Conservation (phyloP, 331 rosid genomes). For the Erythrophleum ivorense region DNA sequence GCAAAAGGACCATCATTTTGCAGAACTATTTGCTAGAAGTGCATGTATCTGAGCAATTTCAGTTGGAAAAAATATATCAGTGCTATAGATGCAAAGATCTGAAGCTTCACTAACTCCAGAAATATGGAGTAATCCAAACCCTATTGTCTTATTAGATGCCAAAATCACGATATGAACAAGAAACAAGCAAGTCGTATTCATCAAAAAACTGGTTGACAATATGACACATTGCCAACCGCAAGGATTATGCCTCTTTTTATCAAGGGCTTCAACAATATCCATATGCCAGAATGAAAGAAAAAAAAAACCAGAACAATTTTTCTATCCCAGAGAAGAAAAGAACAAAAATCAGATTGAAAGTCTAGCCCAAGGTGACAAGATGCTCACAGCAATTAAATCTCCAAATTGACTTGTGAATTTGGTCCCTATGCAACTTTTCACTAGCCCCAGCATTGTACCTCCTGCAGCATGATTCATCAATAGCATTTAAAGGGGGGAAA, state of each 20-base stretch:
- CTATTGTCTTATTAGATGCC: neutral
- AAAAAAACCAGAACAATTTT: neutral
- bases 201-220: neutral
- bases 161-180: conserved; percentile 13
- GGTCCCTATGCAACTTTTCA: conserved; percentile 77
- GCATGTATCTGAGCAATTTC: neutral
- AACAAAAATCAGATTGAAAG: neutral
- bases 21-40: neutral
- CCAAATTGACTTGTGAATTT: conserved; percentile 81
- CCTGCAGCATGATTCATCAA: conserved; percentile 48
- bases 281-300: neutral
- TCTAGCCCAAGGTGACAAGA: neutral
- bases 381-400: conserved; percentile 76
- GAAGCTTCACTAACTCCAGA: neutral
- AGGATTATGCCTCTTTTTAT: conserved; percentile 18
- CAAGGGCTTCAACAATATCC: conserved; percentile 1
- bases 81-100: neutral
- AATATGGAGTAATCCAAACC: conserved; percentile 1
- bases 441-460: conserved; percentile 68
- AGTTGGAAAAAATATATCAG: neutral
- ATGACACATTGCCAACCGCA: neutral
- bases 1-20: neutral
- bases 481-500: neutral
- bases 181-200: neutral
- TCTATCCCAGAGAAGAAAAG: neutral